Conservation (phyloP, 257 asterid species). For the Scutellaria galericulata region DNA sequence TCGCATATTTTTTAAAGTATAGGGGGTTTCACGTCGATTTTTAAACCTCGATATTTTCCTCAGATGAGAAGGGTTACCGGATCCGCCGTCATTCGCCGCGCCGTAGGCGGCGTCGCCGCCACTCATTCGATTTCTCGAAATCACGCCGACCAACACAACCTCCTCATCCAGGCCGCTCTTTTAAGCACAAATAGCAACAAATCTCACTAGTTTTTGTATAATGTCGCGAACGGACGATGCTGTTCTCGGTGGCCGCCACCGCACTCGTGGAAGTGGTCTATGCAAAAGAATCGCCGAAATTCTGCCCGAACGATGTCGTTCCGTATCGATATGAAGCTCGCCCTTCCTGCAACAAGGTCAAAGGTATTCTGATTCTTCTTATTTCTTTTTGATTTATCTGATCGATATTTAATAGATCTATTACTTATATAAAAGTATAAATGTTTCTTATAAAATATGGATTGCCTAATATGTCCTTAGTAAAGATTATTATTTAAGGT, state of each 20-base stretch:
- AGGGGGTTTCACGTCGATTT: too few relatives aligned
- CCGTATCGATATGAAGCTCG: constrained; percentile 96
- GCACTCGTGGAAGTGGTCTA: constrained; percentile 61
- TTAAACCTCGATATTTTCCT: constrained; percentile 19
- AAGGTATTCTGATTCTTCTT: constrained; percentile 56
- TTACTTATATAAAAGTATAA: too few relatives aligned
- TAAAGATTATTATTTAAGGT: too few relatives aligned
- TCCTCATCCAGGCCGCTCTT: constrained; percentile 51
- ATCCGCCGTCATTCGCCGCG: constrained; percentile 59
- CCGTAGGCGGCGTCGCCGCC: constrained; percentile 45
- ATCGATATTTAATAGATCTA: too few relatives aligned
- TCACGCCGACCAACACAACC: constrained; percentile 36
- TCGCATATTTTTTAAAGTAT: too few relatives aligned
- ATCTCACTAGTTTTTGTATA: constrained; percentile 57
- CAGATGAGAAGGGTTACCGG: constrained; percentile 65
- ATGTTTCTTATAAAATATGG: too few relatives aligned
- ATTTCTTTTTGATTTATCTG: background rate
- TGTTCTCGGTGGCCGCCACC: constrained; percentile 75
- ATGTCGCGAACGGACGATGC: constrained; percentile 58
- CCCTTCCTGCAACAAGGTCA: constrained; percentile 95
- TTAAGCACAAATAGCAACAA: constrained; percentile 48
- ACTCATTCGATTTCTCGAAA: constrained; percentile 32
- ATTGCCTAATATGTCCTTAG: too few relatives aligned
- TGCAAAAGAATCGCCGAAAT: constrained; percentile 69
- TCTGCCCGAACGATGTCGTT: constrained; percentile 69